phyloP scores from a whole-genome alignment of 768 basidiomycete genomes.

The Sistotremastrum niveocremeum region DNA sequence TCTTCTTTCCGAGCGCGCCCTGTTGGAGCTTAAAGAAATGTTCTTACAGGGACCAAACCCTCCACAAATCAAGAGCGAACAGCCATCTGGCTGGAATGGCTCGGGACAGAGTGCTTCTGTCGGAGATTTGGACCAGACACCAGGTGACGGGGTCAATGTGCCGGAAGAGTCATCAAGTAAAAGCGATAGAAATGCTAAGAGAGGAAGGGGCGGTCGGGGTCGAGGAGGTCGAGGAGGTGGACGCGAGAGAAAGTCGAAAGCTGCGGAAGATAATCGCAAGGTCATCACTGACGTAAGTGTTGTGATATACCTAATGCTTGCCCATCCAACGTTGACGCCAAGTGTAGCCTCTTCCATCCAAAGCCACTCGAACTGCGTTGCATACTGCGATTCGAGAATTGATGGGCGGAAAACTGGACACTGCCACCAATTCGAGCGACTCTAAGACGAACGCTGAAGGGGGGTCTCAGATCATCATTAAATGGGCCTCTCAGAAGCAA shows the following conservation, averaged over 20 bases:
- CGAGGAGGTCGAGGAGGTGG: constrained; percentile 28
- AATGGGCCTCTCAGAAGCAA: constrained; percentile 41
- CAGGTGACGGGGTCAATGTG: constrained; percentile 2
- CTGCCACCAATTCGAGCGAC: constrained; percentile 44
- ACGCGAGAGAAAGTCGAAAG: constrained; percentile 32
- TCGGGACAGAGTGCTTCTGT: constrained; percentile 12
- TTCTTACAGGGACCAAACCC: constrained; percentile 73
- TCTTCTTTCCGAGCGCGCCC: constrained; percentile 48
- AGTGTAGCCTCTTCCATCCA: constrained; percentile 66
- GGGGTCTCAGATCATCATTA: constrained; percentile 67
- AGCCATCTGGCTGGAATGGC: constrained; percentile 15
- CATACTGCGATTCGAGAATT: constrained; percentile 71
- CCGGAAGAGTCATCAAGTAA: constrained; percentile 13
- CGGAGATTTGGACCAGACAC: constrained; percentile 3
- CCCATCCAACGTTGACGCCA: not conserved
- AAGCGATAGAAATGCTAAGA: constrained; percentile 12
- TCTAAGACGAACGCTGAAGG: constrained; percentile 37
- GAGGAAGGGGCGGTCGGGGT: constrained; percentile 25
- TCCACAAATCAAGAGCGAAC: constrained; percentile 46
- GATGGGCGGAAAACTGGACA: constrained; percentile 76
- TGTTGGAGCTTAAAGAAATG: constrained; percentile 55
- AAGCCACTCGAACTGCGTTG: constrained; percentile 66
- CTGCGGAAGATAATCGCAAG: constrained; percentile 52
- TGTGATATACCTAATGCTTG: constrained; percentile 5
- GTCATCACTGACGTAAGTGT: constrained; percentile 69